Conservation (phyloP, 495 filamentous ascomycete genomes). For the Penicillium odoratum region DNA sequence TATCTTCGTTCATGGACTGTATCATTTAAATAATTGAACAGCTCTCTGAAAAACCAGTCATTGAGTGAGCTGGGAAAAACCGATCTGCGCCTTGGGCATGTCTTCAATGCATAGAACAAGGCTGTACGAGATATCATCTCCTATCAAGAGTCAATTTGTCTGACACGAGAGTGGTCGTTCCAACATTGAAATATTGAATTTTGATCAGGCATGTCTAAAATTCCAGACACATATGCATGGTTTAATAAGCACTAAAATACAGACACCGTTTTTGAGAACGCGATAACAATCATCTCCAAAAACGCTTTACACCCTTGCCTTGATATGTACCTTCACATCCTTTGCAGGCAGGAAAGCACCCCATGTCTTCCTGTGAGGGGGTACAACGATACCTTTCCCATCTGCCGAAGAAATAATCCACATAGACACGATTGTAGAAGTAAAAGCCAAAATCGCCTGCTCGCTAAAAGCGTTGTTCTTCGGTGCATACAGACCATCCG, state of each 20-base stretch:
- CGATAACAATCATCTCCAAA: not conserved
- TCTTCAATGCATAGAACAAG: no score
- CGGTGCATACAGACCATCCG: constrained; percentile 45
- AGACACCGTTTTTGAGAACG: not conserved
- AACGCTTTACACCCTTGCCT: constrained; percentile 25
- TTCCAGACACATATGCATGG: constrained; percentile 20
- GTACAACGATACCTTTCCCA: constrained; percentile 29
- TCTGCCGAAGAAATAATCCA: constrained; percentile 52
- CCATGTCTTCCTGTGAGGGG: constrained; percentile 33
- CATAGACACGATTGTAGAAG: constrained; percentile 48
- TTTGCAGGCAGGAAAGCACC: constrained; percentile 38
- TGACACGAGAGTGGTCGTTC: constrained; percentile 22
- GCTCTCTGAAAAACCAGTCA: no score
- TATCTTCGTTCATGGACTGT: no score
- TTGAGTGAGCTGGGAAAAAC: no score
- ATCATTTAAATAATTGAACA: no score
- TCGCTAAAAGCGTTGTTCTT: constrained; percentile 53
- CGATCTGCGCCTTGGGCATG: no score
- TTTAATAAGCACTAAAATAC: not conserved
- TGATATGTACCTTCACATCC: constrained; percentile 41
- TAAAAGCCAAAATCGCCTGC: constrained; percentile 47
- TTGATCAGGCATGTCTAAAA: constrained; percentile 21
- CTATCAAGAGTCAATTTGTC: no score
- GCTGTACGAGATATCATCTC: no score
- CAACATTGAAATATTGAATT: constrained; percentile 3